These are phyloP conservation scores for Epichloe aotearoae DNA, from an alignment of 2,329 filamentous ascomycete genomes.

Conservation along the genomic window DNA sequence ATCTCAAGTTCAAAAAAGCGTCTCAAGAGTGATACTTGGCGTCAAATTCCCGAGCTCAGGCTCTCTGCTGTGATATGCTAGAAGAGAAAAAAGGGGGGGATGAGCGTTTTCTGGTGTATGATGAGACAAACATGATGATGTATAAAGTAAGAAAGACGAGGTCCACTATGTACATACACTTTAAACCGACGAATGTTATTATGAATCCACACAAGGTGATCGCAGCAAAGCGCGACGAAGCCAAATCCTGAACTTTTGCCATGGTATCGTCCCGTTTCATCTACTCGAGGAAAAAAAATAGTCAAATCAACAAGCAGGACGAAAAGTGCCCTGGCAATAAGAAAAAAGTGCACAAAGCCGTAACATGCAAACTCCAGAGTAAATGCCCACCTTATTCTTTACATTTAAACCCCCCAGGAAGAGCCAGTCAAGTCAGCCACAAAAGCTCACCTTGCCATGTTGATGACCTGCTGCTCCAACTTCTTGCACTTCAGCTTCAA, in stretches of 20 bases:
- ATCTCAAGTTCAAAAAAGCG: constrained; percentile 31
- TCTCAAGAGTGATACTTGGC: not conserved
- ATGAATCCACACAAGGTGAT: not conserved
- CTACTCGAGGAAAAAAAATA: constrained; percentile 13
- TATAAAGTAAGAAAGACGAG: too few relatives aligned
- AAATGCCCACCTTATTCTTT: constrained; percentile 1
- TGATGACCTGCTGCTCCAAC: constrained; percentile 56
- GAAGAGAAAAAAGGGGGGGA: too few relatives aligned
- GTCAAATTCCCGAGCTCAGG: not conserved
- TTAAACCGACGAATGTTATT: not conserved
- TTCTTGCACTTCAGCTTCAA: constrained; percentile 73
- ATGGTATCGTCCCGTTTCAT: constrained; percentile 21
- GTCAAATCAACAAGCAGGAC: not conserved
- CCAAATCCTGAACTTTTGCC: constrained; percentile 6
- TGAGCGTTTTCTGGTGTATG: too few relatives aligned
- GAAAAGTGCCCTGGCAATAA: not conserved
- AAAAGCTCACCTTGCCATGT: constrained; percentile 40
- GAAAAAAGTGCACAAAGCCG: constrained; percentile 8
- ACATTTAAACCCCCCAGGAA: not conserved
- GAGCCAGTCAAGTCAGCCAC: not conserved
- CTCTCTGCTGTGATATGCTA: too few relatives aligned
- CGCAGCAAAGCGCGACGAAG: not conserved
- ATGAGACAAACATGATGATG: too few relatives aligned
- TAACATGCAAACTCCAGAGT: constrained; percentile 1
- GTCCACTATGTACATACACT: not conserved